Conservation (phyloP, 2,329 filamentous ascomycete genomes). For the Curvularia hawaiiensis region DNA sequence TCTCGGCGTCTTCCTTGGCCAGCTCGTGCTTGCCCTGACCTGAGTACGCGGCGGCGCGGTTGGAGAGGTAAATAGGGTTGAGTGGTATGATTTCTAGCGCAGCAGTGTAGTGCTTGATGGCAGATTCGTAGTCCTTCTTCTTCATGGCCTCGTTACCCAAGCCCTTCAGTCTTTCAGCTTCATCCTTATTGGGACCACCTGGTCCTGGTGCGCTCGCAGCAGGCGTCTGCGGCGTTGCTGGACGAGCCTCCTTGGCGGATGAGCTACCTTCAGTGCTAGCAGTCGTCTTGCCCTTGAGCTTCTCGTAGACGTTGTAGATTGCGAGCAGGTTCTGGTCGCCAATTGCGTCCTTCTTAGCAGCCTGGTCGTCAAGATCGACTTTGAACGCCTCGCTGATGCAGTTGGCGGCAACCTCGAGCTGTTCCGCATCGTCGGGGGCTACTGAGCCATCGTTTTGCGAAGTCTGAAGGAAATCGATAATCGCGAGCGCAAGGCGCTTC, state of each 20-base stretch:
- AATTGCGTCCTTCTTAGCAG: constrained; percentile 75
- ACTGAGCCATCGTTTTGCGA: constrained; percentile 89
- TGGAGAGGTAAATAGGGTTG: constrained; percentile 97
- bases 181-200: constrained; percentile 66
- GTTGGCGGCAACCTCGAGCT: constrained; percentile 90
- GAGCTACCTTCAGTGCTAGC: constrained; percentile 52
- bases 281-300: constrained; percentile 73
- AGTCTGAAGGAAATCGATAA: constrained; percentile 90
- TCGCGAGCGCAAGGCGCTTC: constrained; percentile 93
- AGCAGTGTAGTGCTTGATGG: constrained; percentile 86
- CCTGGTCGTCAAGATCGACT: constrained; percentile 80
- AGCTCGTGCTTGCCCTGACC: constrained; percentile 83
- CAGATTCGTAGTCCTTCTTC: constrained; percentile 82
- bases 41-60: constrained; percentile 92
- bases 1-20: constrained; percentile 85
- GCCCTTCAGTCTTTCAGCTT: constrained; percentile 87
- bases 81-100: constrained; percentile 79
- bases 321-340: constrained; percentile 85
- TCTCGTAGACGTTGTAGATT: constrained; percentile 97
- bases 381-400: constrained; percentile 97
- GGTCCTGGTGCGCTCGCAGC: constrained; percentile 41
- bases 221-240: constrained; percentile 47
- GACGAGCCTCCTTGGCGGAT: constrained; percentile 49
- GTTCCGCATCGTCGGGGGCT: constrained; percentile 85
- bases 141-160: constrained; percentile 95